These are phyloP conservation scores for Lactarius tabidus DNA, from an alignment of 768 basidiomycete species.

Conservation along the genomic window DNA sequence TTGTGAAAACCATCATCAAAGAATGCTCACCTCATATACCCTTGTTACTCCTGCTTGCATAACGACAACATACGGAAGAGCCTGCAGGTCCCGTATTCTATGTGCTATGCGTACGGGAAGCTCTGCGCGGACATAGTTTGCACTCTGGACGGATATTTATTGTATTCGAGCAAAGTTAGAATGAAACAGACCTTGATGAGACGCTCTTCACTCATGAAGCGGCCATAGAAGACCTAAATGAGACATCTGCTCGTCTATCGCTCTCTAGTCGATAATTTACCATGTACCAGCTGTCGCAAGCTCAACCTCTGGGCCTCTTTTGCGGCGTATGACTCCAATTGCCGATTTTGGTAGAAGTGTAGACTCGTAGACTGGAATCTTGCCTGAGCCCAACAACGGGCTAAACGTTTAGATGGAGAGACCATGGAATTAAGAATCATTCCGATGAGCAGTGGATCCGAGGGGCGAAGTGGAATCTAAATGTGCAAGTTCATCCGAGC, in stretches of 20 bases:
- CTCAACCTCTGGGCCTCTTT: conserved; percentile 69
- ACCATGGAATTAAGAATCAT: background rate
- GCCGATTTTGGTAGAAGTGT: conserved; percentile 77
- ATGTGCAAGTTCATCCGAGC: background rate
- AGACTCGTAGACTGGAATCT: conserved; percentile 26
- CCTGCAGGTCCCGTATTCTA: conserved; percentile 80
- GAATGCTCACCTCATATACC: conserved; percentile 68
- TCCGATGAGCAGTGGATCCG: background rate
- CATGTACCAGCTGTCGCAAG: conserved; percentile 68
- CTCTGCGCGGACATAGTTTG: conserved; percentile 88
- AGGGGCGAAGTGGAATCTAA: background rate
- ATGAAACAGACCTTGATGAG: conserved; percentile 57
- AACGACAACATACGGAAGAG: conserved; percentile 81
- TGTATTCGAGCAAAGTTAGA: conserved; percentile 2
- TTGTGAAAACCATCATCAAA: background rate
- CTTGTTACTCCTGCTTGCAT: conserved; percentile 78
- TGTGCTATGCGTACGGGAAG: conserved; percentile 86
- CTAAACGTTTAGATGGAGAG: background rate
- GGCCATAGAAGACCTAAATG: conserved; percentile 77
- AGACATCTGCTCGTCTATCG: conserved; percentile 9
- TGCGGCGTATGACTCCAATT: conserved; percentile 75
- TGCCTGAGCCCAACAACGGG: conserved; percentile 3
- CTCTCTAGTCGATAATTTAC: background rate
- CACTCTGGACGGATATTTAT: conserved; percentile 49
- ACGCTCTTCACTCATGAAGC: conserved; percentile 72